phyloP scores from a whole-genome alignment of 2,329 filamentous ascomycete genomes.

The Cercospora janseana region DNA sequence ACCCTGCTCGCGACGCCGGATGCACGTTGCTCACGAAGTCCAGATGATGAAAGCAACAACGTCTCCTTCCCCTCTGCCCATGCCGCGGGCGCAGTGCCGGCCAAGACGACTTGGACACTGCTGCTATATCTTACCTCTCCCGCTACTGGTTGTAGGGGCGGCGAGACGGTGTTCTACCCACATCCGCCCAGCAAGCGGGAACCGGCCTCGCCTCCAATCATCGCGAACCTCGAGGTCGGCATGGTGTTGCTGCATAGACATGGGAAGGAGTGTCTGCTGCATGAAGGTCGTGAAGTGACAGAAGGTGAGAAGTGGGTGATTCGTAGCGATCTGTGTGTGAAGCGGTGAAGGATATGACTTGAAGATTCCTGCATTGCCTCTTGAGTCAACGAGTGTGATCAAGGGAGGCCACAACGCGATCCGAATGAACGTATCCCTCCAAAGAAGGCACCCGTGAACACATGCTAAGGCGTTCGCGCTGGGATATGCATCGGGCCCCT shows the following conservation, averaged over 20 bases:
- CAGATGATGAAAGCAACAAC: conserved; percentile 84
- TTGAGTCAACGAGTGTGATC: no score
- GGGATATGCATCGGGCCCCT: no score
- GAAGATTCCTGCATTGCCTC: no score
- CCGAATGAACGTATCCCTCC: no score
- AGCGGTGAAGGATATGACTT: conserved; percentile 40
- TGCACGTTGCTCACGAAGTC: neutral
- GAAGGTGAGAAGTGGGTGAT: conserved; percentile 89
- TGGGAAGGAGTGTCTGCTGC: conserved; percentile 82
- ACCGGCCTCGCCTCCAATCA: conserved; percentile 55
- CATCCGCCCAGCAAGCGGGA: conserved; percentile 49
- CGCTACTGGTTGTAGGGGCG: conserved; percentile 72
- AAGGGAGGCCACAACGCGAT: no score
- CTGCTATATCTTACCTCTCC: conserved; percentile 81
- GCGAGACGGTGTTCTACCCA: conserved; percentile 90
- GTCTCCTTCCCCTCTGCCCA: conserved; percentile 56
- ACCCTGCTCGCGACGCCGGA: no score
- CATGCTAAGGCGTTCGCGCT: no score
- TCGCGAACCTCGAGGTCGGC: conserved; percentile 74
- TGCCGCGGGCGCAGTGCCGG: conserved; percentile 47
- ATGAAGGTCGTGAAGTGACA: conserved; percentile 77
- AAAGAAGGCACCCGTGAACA: no score
- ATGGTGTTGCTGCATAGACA: conserved; percentile 85
- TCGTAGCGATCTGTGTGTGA: conserved; percentile 75
- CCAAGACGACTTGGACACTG: conserved; percentile 85